phyloP scores from a whole-genome alignment of 495 filamentous ascomycete genomes.

The Penicillium paxilli region DNA sequence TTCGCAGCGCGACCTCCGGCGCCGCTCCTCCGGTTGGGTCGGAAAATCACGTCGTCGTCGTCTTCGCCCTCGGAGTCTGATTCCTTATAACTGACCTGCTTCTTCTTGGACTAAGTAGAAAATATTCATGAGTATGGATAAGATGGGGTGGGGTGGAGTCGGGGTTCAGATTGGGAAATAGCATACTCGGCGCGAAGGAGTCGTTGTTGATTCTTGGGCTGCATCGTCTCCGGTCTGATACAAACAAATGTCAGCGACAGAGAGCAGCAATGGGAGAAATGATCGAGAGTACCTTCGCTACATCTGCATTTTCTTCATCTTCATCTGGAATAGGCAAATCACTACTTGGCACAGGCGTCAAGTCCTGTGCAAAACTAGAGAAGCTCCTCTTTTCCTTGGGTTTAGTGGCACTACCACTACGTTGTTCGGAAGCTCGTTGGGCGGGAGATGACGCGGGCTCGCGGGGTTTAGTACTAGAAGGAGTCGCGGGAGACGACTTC shows the following conservation, averaged over 20 bases:
- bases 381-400: conserved; percentile 36
- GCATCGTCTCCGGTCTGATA: conserved; percentile 18
- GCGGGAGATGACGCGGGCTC: conserved; percentile 44
- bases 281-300: conserved; percentile 21
- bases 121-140: no score
- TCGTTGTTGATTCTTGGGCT: conserved; percentile 25
- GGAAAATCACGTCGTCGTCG: conserved; percentile 54
- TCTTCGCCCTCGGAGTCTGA: conserved; percentile 56
- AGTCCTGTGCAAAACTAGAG: conserved; percentile 44
- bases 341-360: conserved; percentile 81
- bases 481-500: conserved; percentile 56
- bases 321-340: conserved; percentile 52
- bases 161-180: neutral
- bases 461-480: conserved; percentile 28
- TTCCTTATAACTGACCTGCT: conserved; percentile 47
- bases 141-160: no score
- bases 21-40: conserved; percentile 38
- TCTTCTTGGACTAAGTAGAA: conserved; percentile 44
- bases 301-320: conserved; percentile 29
- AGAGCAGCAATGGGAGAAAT: conserved; percentile 2
- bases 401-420: conserved; percentile 25
- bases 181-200: conserved; percentile 50
- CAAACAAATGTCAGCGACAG: conserved; percentile 12
- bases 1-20: conserved; percentile 40
- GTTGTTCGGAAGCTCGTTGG: conserved; percentile 39